A percentile compares a stretch with the other conserved stretches of the same genome.
Conservation (phyloP, 192 early-diverging fungal species). For the Coemansia sp. region DNA sequence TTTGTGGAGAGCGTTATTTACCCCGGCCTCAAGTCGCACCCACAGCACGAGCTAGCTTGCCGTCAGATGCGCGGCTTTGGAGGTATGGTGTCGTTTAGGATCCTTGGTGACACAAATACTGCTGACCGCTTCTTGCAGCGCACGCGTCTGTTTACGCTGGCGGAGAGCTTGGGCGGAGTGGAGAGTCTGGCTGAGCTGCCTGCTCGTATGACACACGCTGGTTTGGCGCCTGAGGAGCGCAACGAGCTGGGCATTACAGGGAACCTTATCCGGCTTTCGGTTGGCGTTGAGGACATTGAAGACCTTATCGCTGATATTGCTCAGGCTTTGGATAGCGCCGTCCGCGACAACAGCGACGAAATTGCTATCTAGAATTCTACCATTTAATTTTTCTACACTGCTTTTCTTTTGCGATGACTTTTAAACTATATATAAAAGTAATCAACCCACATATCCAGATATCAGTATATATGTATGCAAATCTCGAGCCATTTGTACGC, state of each 20-base stretch:
- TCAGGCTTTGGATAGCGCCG: constrained; percentile 68
- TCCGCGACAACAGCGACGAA: constrained; percentile 32
- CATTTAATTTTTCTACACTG: background rate
- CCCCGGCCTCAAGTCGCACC: constrained; percentile 89
- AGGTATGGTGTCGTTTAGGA: constrained; percentile 95
- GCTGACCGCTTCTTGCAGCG: constrained; percentile 84
- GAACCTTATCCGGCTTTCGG: constrained; percentile 87
- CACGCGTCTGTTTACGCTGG: constrained; percentile 86
- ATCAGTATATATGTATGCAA: too few species aligned
- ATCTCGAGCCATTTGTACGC: too few species aligned
- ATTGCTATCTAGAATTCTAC: constrained; percentile 1
- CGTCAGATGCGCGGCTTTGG: constrained; percentile 91
- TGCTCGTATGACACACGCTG: constrained; percentile 95
- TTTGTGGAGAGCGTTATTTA: constrained; percentile 89
- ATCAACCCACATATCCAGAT: too few species aligned
- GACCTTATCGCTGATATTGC: constrained; percentile 83
- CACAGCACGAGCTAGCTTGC: constrained; percentile 89
- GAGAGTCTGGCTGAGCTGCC: constrained; percentile 95
- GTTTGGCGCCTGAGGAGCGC: constrained; percentile 85
- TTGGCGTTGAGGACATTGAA: constrained; percentile 92
- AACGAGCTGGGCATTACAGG: constrained; percentile 88
- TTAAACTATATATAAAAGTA: too few species aligned
- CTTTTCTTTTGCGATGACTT: too few species aligned
- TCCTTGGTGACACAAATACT: constrained; percentile 78
- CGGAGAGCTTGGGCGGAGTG: constrained; percentile 96